Evolutionary conservation across 371 early-diverging fungal species (phyloP), one percentile per base, ranked within the genome.

Genomic region (Actinomortierella wolfii): DNA sequence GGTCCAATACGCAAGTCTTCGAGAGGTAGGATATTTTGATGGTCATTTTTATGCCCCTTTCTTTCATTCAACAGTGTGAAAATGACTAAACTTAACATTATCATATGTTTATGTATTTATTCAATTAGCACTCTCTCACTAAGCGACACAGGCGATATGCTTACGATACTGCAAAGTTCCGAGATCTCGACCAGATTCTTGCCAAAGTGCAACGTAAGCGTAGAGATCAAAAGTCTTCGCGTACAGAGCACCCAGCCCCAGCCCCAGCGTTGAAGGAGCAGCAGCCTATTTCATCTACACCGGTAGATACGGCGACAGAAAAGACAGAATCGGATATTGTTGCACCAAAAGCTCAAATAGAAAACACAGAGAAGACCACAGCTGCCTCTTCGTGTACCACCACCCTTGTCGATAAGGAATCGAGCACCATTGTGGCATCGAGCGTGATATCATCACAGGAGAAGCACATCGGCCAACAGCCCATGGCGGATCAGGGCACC

Each of bases 111-210:
- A 52, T 34, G 15, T 1, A 13, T 1, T 39, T n/a, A n/a, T 43
- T 14, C 29, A 15, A 15, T 39, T 46, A 73, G 74, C 74, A 73
- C 21, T 53, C 59, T 23, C 54, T 42, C 20, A 49, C 74, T 0
- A 39, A 47, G 25, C 54, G 54, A 2, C 74, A 73, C 62, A 62
- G 59, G 41, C 48, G 29, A 23, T 63, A 62, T 23, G 62, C 74
- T 8, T 59, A 67, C 1, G 64, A 73, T 40, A 18, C 56, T 9
- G 42, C 59, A 13, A 61, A 56, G 50, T 73, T 73, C 53, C 57
- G 49, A 13, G 59, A 50, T 1, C 25, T 73, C 40, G 74, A 73
- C 23, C 21, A 28, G 3, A 53, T 73, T 21, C 52, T 73, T 7
- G 17, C 39, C n/a, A 43, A 42, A 2, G 14, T 73, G 23, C 59